A percentile compares a stretch with the other conserved stretches of the same genome.
phyloP scores from a whole-genome alignment of 768 basidiomycete species.

The Tylopilus sp. region DNA sequence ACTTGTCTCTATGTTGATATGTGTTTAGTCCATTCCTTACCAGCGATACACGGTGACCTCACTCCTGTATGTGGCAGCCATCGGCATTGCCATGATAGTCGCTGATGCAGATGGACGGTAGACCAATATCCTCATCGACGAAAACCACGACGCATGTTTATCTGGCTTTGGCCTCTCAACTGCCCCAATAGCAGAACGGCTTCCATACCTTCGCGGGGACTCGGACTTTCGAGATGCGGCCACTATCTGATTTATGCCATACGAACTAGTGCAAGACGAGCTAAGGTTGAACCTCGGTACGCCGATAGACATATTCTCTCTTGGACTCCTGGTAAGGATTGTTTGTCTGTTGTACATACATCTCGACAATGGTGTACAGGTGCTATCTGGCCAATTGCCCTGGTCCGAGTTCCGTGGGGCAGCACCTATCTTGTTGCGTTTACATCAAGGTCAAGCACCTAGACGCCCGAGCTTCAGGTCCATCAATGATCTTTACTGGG shows the following conservation, averaged over 20 bases:
- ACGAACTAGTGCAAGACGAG: slow-evolving; percentile 8
- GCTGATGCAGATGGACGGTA: neutral
- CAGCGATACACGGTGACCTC: slow-evolving; percentile 13
- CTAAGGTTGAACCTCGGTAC: neutral
- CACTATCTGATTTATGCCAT: slow-evolving; percentile 14
- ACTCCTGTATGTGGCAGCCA: slow-evolving; percentile 6
- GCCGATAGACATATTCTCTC: slow-evolving; percentile 9
- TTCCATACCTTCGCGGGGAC: slow-evolving; percentile 11
- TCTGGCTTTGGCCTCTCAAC: slow-evolving; percentile 13
- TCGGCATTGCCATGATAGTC: neutral
- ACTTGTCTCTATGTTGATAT: neutral
- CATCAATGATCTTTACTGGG: slow-evolving; percentile 8
- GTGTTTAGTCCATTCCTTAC: slow-evolving; percentile 11
- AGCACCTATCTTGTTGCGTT: slow-evolving; percentile 1
- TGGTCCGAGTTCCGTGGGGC: slow-evolving; percentile 13
- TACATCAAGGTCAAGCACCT: slow-evolving; percentile 1
- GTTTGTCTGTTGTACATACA: neutral
- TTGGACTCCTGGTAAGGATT: slow-evolving; percentile 8
- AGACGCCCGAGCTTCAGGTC: slow-evolving; percentile 3
- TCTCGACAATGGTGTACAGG: neutral
- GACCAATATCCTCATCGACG: slow-evolving; percentile 17
- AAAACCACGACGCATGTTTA: slow-evolving; percentile 2
- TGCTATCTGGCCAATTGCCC: slow-evolving; percentile 11
- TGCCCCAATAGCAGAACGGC: slow-evolving; percentile 11
- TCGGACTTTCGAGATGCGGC: slow-evolving; percentile 7